phyloP scores from a whole-genome alignment of 371 early-diverging fungal genomes.

The Haplosporangium sp. region DNA sequence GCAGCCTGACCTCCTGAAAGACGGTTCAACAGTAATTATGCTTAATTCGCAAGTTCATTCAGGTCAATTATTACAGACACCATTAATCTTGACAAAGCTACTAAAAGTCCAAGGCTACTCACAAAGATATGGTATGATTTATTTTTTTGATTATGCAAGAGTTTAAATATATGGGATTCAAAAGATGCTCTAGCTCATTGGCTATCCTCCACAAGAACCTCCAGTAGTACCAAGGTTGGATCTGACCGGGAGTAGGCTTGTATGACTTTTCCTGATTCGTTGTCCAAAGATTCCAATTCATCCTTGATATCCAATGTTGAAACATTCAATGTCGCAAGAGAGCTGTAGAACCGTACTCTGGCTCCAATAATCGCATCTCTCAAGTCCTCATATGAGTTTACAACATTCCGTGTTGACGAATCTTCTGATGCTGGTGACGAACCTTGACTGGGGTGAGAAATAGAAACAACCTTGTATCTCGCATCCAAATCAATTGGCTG shows the following conservation, averaged over 20 bases:
- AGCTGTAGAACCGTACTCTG: constrained; percentile 23
- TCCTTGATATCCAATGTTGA: constrained; percentile 23
- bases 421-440: neutral
- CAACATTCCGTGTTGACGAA: neutral
- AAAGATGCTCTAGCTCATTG: neutral
- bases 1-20: no score
- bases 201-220: constrained; percentile 24
- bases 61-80: no score
- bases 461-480: constrained; percentile 14
- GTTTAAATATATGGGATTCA: no score
- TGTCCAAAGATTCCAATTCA: constrained; percentile 5
- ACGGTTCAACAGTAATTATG: no score
- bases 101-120: no score
- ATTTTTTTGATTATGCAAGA: no score
- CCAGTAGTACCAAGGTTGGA: constrained; percentile 18
- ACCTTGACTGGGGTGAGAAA: neutral
- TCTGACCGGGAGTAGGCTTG: constrained; percentile 28
- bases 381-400: constrained; percentile 28
- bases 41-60: no score
- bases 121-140: no score
- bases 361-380: constrained; percentile 17
- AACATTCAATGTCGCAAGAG: constrained; percentile 12
- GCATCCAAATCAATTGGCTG: neutral
- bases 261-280: constrained; percentile 11
- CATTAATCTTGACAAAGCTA: no score